phyloP scores from a whole-genome alignment of 129 eudicot genomes.

The Centaurea solstitialis region DNA sequence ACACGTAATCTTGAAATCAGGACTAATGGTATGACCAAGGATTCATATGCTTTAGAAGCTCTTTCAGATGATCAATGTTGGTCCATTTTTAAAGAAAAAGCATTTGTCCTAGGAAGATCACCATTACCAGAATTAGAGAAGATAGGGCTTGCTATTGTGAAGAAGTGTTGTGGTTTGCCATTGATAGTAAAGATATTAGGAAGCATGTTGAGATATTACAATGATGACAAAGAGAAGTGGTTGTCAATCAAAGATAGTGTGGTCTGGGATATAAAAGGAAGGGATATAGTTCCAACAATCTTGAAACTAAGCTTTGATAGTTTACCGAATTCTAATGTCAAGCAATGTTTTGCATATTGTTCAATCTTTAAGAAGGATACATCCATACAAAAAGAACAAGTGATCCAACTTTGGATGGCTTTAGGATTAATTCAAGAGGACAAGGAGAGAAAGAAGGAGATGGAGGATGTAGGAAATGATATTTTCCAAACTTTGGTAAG shows the following conservation, averaged over 20 bases:
- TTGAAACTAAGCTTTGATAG: not conserved
- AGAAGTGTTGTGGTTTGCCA: not conserved
- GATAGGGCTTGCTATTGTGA: not conserved
- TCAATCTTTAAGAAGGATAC: not conserved
- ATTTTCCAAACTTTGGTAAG: not conserved
- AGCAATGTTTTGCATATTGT: not conserved
- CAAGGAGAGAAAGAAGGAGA: not conserved
- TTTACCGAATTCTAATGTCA: not conserved
- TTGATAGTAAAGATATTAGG: not conserved
- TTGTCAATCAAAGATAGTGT: not conserved
- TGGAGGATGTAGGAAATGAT: not conserved
- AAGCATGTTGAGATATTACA: not conserved
- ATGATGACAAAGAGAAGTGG: not conserved
- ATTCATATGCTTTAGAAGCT: not conserved
- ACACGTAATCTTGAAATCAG: not conserved
- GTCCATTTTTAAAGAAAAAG: not conserved
- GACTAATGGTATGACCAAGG: not conserved
- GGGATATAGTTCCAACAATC: not conserved
- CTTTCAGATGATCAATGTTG: not conserved
- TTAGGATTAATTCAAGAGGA: not conserved
- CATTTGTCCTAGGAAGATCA: not conserved
- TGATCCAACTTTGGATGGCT: not conserved
- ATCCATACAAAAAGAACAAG: not conserved
- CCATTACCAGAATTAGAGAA: not conserved
- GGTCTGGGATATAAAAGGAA: not conserved